Conservation (phyloP, 306 rosid species). For the Sindora glabra region DNA sequence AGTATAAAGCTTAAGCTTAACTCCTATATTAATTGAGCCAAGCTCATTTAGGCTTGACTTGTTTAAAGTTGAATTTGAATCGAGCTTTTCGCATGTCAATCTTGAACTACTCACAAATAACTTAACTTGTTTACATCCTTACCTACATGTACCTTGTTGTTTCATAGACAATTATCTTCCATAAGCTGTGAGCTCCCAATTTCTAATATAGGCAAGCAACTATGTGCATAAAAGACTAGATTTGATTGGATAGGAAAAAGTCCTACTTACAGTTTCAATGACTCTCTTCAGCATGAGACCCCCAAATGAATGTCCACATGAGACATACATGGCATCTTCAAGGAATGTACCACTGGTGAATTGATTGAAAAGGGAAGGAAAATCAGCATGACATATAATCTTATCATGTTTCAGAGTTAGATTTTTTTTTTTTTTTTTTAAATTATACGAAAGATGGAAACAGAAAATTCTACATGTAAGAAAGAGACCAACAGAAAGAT, state of each 20-base stretch:
- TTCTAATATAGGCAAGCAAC: constrained; percentile 8
- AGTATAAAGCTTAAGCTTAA: too few species aligned
- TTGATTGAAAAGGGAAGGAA: background rate
- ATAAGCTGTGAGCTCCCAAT: background rate
- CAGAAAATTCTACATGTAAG: background rate
- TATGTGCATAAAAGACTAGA: constrained; percentile 3
- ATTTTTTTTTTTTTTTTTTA: too few species aligned
- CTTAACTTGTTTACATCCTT: too few species aligned
- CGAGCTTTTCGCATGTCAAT: too few species aligned
- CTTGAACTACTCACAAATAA: too few species aligned
- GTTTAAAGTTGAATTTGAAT: too few species aligned
- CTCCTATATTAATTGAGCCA: too few species aligned
- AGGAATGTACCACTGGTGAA: constrained; percentile 72
- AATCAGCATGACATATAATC: constrained; percentile 16
- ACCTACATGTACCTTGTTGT: too few species aligned
- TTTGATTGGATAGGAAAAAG: constrained; percentile 13
- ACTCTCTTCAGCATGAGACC: constrained; percentile 94
- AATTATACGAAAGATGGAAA: constrained; percentile 1
- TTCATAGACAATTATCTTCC: background rate
- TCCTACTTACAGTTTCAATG: constrained; percentile 67
- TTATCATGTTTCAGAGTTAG: too few species aligned
- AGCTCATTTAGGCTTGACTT: too few species aligned
- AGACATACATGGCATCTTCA: constrained; percentile 89
- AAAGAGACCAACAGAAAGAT: background rate
- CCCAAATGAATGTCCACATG: constrained; percentile 98